A percentile compares a stretch with the other conserved stretches of the same genome.
Conservation (phyloP, 75 land plant genomes). For the Cunninghamia lanceolata region DNA sequence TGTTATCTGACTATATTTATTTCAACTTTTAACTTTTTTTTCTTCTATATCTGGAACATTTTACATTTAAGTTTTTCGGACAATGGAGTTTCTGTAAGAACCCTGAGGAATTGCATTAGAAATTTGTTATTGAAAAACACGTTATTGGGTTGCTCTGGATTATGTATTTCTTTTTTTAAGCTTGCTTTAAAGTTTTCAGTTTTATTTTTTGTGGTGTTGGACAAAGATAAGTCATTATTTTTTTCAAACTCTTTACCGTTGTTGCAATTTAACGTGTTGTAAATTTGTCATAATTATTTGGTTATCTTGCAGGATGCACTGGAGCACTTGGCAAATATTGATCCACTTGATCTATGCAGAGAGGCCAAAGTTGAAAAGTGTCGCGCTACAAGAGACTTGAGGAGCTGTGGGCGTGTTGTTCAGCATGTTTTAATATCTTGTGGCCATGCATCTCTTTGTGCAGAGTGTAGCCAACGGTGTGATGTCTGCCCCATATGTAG, state of each 20-base stretch:
- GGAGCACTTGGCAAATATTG: conserved; percentile 69
- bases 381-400: conserved; percentile 86
- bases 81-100: neutral
- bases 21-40: neutral
- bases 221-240: neutral
- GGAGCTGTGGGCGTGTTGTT: conserved; percentile 90
- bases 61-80: neutral
- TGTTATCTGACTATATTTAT: neutral
- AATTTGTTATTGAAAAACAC: neutral
- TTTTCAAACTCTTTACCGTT: neutral
- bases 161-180: neutral
- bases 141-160: neutral
- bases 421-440: conserved; percentile 66
- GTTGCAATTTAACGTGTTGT: neutral
- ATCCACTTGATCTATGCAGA: conserved; percentile 70
- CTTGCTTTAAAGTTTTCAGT: neutral
- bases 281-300: neutral
- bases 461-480: conserved; percentile 83
- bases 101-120: neutral
- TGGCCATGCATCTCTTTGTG: conserved; percentile 91
- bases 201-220: neutral
- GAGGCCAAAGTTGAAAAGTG: conserved; percentile 92
- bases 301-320: conserved; percentile 53
- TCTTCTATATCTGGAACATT: neutral
- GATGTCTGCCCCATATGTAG: conserved; percentile 94